Percentiles rank a stretch among this genome's conserved stretches.
Evolutionary conservation across 306 rosid genomes (phyloP).

Genomic region (Bauhinia variegata): DNA sequence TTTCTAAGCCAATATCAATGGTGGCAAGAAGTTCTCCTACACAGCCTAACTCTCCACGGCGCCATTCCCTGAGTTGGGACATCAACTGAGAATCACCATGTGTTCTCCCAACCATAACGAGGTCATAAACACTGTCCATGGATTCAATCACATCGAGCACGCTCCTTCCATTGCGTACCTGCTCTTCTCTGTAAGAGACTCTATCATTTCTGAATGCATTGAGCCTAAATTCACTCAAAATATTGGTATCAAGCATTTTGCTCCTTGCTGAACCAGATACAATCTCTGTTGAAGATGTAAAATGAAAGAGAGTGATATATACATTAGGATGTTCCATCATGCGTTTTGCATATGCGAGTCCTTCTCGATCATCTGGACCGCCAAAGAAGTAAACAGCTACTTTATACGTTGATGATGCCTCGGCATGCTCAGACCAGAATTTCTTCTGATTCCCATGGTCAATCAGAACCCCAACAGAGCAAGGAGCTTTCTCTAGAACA

Average conservation of each 20-base stretch:
- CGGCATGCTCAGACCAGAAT: slow-evolving; percentile 32
- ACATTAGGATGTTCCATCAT: slow-evolving; percentile 56
- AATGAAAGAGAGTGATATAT: slow-evolving; percentile 48
- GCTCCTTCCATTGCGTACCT: slow-evolving; percentile 34
- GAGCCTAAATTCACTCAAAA: slow-evolving; percentile 56
- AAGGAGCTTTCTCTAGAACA: slow-evolving; percentile 80
- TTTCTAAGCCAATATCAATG: slow-evolving; percentile 38
- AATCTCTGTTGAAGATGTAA: slow-evolving; percentile 45
- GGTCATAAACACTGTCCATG: slow-evolving; percentile 52
- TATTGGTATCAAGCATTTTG: slow-evolving; percentile 57
- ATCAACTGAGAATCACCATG: slow-evolving; percentile 57
- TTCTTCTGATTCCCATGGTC: slow-evolving; percentile 54
- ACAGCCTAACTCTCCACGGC: slow-evolving; percentile 56
- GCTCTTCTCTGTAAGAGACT: slow-evolving; percentile 49
- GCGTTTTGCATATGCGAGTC: slow-evolving; percentile 58
- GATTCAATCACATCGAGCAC: slow-evolving; percentile 43
- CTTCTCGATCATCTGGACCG: slow-evolving; percentile 72
- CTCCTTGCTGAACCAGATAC: slow-evolving; percentile 58
- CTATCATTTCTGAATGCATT: slow-evolving; percentile 54
- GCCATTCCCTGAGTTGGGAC: slow-evolving; percentile 52
- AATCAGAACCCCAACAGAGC: slow-evolving; percentile 72
- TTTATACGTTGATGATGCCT: slow-evolving; percentile 28
- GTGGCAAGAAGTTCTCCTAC: slow-evolving; percentile 63
- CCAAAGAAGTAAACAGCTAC: slow-evolving; percentile 71
- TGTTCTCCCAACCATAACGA: slow-evolving; percentile 62